Base-by-base conservation (phyloP, 768 basidiomycete genomes). In the Coprinopsis strossmayeri region DNA sequence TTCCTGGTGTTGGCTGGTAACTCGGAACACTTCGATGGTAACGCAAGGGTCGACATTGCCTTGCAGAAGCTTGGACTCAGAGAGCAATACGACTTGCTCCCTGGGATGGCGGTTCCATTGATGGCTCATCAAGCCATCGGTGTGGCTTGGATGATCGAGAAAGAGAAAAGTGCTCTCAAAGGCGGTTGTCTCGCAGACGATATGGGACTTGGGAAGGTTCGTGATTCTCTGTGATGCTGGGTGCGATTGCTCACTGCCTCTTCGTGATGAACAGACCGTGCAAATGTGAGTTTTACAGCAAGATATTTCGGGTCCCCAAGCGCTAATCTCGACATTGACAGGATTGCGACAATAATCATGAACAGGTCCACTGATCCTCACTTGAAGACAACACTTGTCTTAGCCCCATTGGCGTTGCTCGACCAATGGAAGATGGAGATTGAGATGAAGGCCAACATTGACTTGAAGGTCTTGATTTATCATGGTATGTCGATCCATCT, bases 81-180 rank as follows among this genome's bases (percentile, higher is more conserved):
- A n/a, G 60, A 54, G 28, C 66, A 79, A 45, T 66, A 71, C 32
- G 68, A 78, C 24, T 60, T 69, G 20, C 50, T 87, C 1, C 78
- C 78, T 0, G 80, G 79, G 3, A 79, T 88, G 74, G 68, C 68
- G 13, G 68, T 86, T 21, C 61, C 73, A 0, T 64, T 87, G 28
- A 79, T 87, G 79, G 73, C 85, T 9, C 86, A 87, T 60, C 81
- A 87, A 55, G 67, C 74, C 15, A 76, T 88, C 43, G 77, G 74
- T 5, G 77, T 77, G 1, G 69, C 74, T 3, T 86, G 81, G 78
- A 81, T 84, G 80, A 46, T 78, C 1, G 70, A 76, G 24, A 72
- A 73, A 52, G 69, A 82, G 55, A 55, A 61, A 20, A 64, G 63
- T 37, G 27, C 50, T 1, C 50, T 69, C 11, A 71, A 72, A 56